Conservation (phyloP, 1,284 basidiomycete genomes). For the Violaceomyces palustris region DNA sequence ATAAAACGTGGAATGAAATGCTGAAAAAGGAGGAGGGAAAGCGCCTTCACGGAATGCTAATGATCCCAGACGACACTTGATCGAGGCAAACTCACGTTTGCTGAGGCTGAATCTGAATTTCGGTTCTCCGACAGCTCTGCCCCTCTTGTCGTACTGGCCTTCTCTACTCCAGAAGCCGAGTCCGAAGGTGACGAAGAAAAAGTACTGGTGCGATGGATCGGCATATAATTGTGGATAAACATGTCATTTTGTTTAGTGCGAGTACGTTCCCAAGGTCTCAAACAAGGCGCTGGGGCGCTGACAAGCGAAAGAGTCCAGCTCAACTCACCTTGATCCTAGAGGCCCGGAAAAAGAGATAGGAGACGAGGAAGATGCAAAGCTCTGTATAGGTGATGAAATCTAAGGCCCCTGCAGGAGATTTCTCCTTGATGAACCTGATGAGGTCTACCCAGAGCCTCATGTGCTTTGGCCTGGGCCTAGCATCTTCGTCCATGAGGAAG, state of each 20-base stretch:
- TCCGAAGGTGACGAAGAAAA: conserved; percentile 46
- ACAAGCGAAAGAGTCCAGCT: background rate
- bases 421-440: conserved; percentile 61
- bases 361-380: conserved; percentile 52
- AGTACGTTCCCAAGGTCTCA: background rate
- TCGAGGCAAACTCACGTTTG: conserved; percentile 13
- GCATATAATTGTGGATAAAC: background rate
- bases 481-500: conserved; percentile 60
- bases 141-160: conserved; percentile 19
- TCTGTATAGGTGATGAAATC: conserved; percentile 66
- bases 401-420: conserved; percentile 60
- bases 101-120: conserved; percentile 35
- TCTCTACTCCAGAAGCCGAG: conserved; percentile 43
- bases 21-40: too few relatives aligned
- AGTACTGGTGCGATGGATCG: too few relatives aligned
- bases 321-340: conserved; percentile 10
- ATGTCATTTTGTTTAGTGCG: too few relatives aligned
- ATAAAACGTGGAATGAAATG: too few relatives aligned
- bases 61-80: too few relatives aligned
- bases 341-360: conserved; percentile 39
- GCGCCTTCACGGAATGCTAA: too few relatives aligned
- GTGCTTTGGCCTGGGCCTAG: conserved; percentile 59
- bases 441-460: conserved; percentile 67
- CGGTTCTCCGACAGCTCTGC: conserved; percentile 20
- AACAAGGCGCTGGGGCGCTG: background rate